Evolutionary conservation across 2,329 filamentous ascomycete genomes (phyloP).

Genomic region (Emergomyces pasteurianus): DNA sequence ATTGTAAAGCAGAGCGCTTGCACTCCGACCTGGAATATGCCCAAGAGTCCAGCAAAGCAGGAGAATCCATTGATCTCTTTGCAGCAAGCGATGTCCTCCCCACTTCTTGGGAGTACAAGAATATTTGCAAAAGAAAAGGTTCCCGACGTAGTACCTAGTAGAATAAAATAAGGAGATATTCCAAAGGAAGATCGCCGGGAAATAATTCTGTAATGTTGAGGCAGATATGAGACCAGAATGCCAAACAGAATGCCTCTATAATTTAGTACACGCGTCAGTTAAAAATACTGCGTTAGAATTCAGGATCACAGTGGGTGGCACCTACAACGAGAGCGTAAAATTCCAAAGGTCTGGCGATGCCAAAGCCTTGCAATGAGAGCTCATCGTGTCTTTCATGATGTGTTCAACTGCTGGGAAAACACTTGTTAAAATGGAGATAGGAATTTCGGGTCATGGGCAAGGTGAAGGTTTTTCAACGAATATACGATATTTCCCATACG

Average conservation of each 20-base stretch:
- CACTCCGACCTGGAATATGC: constrained; percentile 78
- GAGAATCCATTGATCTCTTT: constrained; percentile 67
- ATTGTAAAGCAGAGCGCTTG: constrained; percentile 88
- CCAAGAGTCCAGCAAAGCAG: constrained; percentile 73
- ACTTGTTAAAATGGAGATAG: background rate
- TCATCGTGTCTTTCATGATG: constrained; percentile 1
- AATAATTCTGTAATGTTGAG: constrained; percentile 89
- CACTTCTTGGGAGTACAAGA: constrained; percentile 69
- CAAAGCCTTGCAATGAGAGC: constrained; percentile 38
- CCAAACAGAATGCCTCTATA: constrained; percentile 64
- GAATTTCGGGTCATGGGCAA: background rate
- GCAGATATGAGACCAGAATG: constrained; percentile 84
- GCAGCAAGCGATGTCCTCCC: constrained; percentile 76
- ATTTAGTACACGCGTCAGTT: constrained; percentile 12
- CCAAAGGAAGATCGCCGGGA: constrained; percentile 75
- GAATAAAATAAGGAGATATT: constrained; percentile 87
- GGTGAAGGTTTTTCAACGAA: background rate
- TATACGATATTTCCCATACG: background rate
- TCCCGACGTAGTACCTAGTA: constrained; percentile 83
- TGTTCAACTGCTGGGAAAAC: background rate
- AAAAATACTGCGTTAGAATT: background rate
- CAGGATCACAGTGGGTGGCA: background rate
- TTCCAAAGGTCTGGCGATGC: constrained; percentile 41
- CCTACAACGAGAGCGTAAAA: constrained; percentile 43
- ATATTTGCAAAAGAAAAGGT: constrained; percentile 89